Conservation (phyloP, 768 basidiomycete genomes). For the Lactarius evosmus region DNA sequence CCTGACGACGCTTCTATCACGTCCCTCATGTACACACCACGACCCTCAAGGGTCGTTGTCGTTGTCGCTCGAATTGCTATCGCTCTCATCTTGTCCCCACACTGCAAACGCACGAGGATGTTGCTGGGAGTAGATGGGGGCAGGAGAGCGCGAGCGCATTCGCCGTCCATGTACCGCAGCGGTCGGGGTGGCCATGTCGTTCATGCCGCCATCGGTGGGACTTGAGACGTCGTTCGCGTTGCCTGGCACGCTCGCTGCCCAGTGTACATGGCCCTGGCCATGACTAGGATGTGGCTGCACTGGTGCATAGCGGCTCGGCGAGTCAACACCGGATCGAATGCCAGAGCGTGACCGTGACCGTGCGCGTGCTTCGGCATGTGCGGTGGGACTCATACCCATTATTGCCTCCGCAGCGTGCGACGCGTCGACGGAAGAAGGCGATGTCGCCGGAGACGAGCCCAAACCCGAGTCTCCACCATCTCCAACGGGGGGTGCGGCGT, state of each 20-base stretch:
- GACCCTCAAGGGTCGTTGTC: conserved; percentile 51
- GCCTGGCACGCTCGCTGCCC: conserved; percentile 1
- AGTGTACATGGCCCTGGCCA: conserved; percentile 24
- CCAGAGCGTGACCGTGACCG: conserved; percentile 21
- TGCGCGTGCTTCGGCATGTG: conserved; percentile 13
- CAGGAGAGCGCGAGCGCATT: conserved; percentile 30
- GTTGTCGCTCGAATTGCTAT: conserved; percentile 77
- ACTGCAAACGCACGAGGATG: conserved; percentile 66
- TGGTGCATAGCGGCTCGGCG: conserved; percentile 23
- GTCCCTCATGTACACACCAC: neutral
- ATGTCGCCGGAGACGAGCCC: conserved; percentile 4
- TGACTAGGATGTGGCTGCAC: conserved; percentile 2
- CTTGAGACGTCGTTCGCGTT: neutral
- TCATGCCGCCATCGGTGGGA: conserved; percentile 4
- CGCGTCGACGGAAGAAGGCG: conserved; percentile 13
- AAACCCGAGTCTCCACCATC: neutral
- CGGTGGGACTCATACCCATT: conserved; percentile 21
- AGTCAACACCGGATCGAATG: conserved; percentile 27
- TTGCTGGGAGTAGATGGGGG: conserved; percentile 36
- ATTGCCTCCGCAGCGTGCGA: conserved; percentile 25
- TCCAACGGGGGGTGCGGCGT: neutral
- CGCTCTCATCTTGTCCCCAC: conserved; percentile 86
- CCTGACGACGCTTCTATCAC: neutral
- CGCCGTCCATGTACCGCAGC: conserved; percentile 28
- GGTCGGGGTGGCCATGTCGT: conserved; percentile 23